Evolutionary conservation across 371 early-diverging fungal species (phyloP), one percentile per base, ranked within the genome.

Genomic region (Mucor piriformis): DNA sequence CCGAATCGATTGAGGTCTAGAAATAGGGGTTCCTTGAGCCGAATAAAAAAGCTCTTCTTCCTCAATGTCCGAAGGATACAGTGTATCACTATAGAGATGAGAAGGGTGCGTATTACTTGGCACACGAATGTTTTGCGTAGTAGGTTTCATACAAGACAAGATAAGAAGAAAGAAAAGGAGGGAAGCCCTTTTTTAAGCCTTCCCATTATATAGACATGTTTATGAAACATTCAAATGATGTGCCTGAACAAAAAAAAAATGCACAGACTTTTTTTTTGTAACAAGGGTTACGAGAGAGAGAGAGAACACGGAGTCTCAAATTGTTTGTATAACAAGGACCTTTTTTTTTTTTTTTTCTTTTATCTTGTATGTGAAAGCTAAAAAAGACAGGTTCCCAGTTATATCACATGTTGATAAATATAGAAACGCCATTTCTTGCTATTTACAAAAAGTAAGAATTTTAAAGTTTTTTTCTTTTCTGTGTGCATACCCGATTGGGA

Each of bases 61-160:
- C 10, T 50, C 55, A 11, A 44, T 57, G 2, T 44, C 43, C 10
- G 44, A 13, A 1, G 32, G 21, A 4, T 38, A 16, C 15, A 47
- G 16, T 15, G 50, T 40, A 37, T 18, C 24, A 20, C 40, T 38
- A 25, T 34, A 29, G 16, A 52, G 15, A 34, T 59, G 72, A 3
- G 66, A 66, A 15, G 74, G 74, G 59, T 68, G 74, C 3, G 66
- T 74, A 25, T 74, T 74, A 10, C 51, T 51, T 35, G 74, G 74
- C 3, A 64, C 72, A 2, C 72, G 61, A 40, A 63, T 21, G 35
- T 63, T 38, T 59, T 54, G 32, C 50, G 18, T 47, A 48, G 34
- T 16, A 48, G 7, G 7, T 46, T 38, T 32, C n/a, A n/a, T n/a
- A n/a, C 43, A 50, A 44, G 7, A 43, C 34, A 21, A 62, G 21